Conservation (phyloP, 2,329 filamentous ascomycete genomes). For the Diplodia corticola region DNA sequence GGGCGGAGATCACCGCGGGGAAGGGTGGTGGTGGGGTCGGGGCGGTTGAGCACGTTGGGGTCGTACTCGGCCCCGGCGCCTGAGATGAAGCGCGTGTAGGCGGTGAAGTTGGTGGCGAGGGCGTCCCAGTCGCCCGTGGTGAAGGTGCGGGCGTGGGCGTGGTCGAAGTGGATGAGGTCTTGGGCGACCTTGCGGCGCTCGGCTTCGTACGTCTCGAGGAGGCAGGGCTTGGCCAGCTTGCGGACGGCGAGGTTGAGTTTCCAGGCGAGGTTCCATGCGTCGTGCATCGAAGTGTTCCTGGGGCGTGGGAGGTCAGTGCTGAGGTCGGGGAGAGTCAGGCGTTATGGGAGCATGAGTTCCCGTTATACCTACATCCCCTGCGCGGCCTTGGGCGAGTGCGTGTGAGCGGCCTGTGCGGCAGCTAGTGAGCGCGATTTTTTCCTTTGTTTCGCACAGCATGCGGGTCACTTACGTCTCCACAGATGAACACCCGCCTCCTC, state of each 20-base stretch:
- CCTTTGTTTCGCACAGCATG: conserved; percentile 26
- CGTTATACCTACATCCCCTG: conserved; percentile 43
- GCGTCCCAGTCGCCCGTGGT: conserved; percentile 63
- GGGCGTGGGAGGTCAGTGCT: neutral
- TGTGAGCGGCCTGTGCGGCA: conserved; percentile 38
- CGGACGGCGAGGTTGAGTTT: conserved; percentile 45
- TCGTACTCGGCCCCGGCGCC: conserved; percentile 70
- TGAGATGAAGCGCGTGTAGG: conserved; percentile 72
- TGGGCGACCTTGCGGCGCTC: conserved; percentile 47
- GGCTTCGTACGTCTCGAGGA: conserved; percentile 43
- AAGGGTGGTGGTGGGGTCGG: too few relatives aligned
- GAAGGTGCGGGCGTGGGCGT: conserved; percentile 53
- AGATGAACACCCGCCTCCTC: conserved; percentile 48
- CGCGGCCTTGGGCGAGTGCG: conserved; percentile 44
- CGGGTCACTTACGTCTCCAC: conserved; percentile 44
- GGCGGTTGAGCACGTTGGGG: conserved; percentile 62
- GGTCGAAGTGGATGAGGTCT: conserved; percentile 47
- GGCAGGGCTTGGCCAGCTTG: conserved; percentile 38
- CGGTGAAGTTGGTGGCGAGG: conserved; percentile 67
- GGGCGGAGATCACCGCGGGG: conserved; percentile 34
- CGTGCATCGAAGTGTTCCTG: conserved; percentile 47
- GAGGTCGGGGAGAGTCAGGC: neutral
- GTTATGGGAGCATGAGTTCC: too few relatives aligned
- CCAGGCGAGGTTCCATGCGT: conserved; percentile 48
- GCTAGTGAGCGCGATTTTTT: neutral